Evolutionary conservation across 129 eudicot species (phyloP).

Genomic region (Arctium minus): DNA sequence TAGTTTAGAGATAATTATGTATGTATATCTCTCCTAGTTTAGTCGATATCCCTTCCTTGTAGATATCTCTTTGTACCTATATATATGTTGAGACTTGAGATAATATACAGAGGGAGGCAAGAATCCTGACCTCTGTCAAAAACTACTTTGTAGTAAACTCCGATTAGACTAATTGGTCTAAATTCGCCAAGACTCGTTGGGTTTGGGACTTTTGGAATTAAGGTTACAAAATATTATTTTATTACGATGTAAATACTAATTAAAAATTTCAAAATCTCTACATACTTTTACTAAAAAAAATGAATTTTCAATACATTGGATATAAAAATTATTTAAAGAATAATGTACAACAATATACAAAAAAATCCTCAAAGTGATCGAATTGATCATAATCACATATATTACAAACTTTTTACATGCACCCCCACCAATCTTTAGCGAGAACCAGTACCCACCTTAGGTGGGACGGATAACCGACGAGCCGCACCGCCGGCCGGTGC

Average conservation of each 20-base stretch:
- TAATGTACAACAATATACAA: neutral
- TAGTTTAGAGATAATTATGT: too few relatives aligned
- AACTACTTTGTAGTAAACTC: too few relatives aligned
- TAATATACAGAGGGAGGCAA: too few relatives aligned
- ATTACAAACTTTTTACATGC: constrained; percentile 3
- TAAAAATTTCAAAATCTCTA: neutral
- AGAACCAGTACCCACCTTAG: constrained; percentile 36
- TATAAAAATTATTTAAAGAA: neutral
- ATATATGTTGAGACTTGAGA: too few relatives aligned
- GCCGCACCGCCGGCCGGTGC: constrained; percentile 41
- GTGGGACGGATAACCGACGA: constrained; percentile 68
- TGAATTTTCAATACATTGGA: neutral
- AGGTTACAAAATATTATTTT: neutral
- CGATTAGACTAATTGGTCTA: too few relatives aligned
- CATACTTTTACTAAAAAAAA: too few relatives aligned
- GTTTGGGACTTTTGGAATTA: too few relatives aligned
- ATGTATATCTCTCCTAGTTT: too few relatives aligned
- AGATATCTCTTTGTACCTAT: too few relatives aligned
- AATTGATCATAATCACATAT: neutral
- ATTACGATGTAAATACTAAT: neutral
- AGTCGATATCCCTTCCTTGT: too few relatives aligned
- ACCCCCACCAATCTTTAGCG: constrained; percentile 3
- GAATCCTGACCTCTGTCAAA: too few relatives aligned
- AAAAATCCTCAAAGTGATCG: neutral
- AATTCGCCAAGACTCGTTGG: too few relatives aligned